Evolutionary conservation across 441 rosid species (phyloP).

Genomic region (Brassica hybrid): DNA sequence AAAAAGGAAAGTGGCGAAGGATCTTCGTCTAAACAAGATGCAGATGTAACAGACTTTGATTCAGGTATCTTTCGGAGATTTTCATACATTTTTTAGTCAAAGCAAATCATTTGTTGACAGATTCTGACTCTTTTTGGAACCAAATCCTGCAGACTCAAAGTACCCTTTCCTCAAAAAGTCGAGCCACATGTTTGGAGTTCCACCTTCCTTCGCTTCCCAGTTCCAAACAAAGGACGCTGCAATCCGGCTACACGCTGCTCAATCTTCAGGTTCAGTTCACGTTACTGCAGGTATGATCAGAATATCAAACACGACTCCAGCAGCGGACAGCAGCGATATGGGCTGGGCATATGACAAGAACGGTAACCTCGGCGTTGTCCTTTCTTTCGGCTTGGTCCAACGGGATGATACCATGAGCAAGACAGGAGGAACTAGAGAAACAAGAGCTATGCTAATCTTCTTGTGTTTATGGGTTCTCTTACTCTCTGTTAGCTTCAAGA

Average conservation of each 20-base stretch:
- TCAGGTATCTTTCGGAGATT: conserved; percentile 53
- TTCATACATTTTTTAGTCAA: neutral
- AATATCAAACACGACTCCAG: conserved; percentile 52
- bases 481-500: conserved; percentile 68
- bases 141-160: conserved; percentile 55
- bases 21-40: conserved; percentile 66
- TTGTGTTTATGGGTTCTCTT: conserved; percentile 73
- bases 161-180: conserved; percentile 75
- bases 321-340: conserved; percentile 43
- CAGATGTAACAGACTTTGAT: conserved; percentile 49
- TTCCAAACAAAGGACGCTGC: conserved; percentile 75
- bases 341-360: conserved; percentile 79
- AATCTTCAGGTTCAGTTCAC: conserved; percentile 80
- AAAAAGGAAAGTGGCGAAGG: conserved; percentile 49
- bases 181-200: conserved; percentile 81
- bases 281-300: conserved; percentile 93
- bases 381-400: conserved; percentile 50
- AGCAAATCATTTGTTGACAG: neutral
- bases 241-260: conserved; percentile 63
- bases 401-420: conserved; percentile 51
- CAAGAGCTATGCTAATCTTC: conserved; percentile 60
- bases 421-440: conserved; percentile 49
- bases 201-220: conserved; percentile 88
- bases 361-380: conserved; percentile 50
- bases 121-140: conserved; percentile 19